Conservation (phyloP, 495 filamentous ascomycete species). For the Neurospora africana region DNA sequence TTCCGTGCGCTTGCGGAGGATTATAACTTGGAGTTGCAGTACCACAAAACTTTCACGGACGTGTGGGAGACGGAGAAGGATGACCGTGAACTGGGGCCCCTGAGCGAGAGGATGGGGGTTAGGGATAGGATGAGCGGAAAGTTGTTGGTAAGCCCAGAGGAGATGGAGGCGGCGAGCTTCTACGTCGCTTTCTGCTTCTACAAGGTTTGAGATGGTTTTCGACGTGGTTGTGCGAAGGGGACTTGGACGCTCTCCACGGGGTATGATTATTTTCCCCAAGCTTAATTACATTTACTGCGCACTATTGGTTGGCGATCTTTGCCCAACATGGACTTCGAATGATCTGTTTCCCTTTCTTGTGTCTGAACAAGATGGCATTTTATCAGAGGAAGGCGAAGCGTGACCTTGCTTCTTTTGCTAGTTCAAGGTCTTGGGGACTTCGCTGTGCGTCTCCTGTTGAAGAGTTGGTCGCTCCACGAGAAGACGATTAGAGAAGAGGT, state of each 20-base stretch:
- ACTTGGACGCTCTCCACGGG: not conserved
- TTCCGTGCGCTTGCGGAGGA: slow-evolving; percentile 92
- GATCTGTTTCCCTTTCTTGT: not conserved
- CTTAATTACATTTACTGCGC: not conserved
- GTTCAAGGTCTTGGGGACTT: not conserved
- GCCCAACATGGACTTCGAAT: not conserved
- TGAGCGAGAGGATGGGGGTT: slow-evolving; percentile 93
- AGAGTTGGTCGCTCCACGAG: not conserved
- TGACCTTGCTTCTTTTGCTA: not conserved
- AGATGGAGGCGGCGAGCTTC: slow-evolving; percentile 84
- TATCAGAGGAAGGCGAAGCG: not conserved
- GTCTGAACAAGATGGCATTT: not conserved
- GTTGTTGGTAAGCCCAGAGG: slow-evolving; percentile 61
- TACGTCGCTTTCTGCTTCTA: slow-evolving; percentile 93
- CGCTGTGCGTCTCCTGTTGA: not conserved
- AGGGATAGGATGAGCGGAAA: slow-evolving; percentile 56
- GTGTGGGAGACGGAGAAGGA: slow-evolving; percentile 87
- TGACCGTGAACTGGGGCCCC: slow-evolving; percentile 60
- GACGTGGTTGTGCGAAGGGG: not conserved
- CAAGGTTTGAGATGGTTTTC: slow-evolving; percentile 49
- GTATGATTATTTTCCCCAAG: not conserved
- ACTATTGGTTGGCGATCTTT: not conserved
- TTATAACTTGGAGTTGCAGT: slow-evolving; percentile 90
- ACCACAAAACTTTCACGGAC: slow-evolving; percentile 78
- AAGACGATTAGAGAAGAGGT: not conserved